Evolutionary conservation across 192 early-diverging fungal species (phyloP).

Genomic region (Podila clonocystis): DNA sequence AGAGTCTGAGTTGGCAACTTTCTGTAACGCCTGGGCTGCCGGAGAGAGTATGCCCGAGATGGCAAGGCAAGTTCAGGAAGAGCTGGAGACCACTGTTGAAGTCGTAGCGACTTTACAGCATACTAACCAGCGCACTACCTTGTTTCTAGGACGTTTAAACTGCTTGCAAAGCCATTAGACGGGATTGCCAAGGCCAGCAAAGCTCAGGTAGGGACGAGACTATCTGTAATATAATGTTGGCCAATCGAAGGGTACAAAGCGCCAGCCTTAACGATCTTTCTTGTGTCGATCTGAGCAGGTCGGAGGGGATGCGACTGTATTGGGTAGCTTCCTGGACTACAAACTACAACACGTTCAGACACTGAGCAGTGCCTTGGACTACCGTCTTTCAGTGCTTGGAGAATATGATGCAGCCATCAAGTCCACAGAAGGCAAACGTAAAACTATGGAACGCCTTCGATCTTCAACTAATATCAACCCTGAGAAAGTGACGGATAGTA

Average conservation of each 20-base stretch:
- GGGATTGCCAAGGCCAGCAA: constrained; percentile 49
- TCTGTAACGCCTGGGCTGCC: constrained; percentile 25
- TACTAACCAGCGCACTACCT: not conserved
- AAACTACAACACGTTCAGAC: constrained; percentile 53
- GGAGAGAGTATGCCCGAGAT: constrained; percentile 29
- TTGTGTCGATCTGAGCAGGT: constrained; percentile 6
- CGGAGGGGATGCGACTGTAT: constrained; percentile 45
- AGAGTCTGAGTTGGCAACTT: constrained; percentile 40
- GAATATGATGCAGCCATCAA: constrained; percentile 53
- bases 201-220: constrained; percentile 24
- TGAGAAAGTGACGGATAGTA: constrained; percentile 53
- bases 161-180: constrained; percentile 40
- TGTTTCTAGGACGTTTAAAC: constrained; percentile 23
- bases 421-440: constrained; percentile 51
- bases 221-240: no score
- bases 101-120: not conserved
- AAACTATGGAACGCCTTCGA: constrained; percentile 53
- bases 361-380: constrained; percentile 39
- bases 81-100: not conserved
- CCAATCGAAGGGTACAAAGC: no score
- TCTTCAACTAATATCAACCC: constrained; percentile 57
- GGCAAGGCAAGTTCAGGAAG: constrained; percentile 14
- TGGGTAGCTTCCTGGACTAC: constrained; percentile 44
- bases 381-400: constrained; percentile 48
- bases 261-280: not conserved